phyloP scores from a whole-genome alignment of 2,329 filamentous ascomycete genomes.

The Xylariaceae sp. region DNA sequence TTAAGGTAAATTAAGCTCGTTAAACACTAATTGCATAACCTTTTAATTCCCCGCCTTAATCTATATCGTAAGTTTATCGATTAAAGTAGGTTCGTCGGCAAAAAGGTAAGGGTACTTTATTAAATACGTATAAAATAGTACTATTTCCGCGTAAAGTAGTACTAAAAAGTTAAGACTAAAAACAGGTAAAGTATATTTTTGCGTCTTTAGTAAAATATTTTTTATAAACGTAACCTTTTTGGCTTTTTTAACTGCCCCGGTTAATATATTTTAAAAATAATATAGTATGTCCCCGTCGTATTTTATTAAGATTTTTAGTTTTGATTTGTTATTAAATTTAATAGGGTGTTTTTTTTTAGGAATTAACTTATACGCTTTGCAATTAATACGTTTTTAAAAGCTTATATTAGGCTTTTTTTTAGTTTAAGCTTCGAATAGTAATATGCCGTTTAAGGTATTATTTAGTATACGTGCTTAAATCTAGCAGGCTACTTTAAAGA shows the following conservation, averaged over 20 bases:
- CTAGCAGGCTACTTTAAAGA: neutral
- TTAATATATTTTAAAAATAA: neutral
- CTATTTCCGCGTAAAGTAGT: neutral
- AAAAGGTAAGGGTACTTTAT: neutral
- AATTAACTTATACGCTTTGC: neutral
- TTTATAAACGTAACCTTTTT: slow-evolving; percentile 1
- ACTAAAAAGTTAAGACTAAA: neutral
- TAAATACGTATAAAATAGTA: neutral
- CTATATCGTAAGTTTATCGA: neutral
- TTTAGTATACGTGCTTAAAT: neutral
- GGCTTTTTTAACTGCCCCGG: neutral
- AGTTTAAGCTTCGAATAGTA: neutral
- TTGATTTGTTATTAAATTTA: neutral
- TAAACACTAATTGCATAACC: neutral
- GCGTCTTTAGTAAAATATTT: neutral
- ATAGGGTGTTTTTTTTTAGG: neutral
- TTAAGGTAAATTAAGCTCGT: neutral
- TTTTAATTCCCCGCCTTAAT: neutral
- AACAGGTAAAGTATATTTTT: neutral
- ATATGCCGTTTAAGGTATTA: neutral
- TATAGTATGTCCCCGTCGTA: neutral
- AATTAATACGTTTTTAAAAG: neutral
- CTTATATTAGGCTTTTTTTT: neutral
- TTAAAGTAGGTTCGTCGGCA: neutral
- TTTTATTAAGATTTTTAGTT: neutral